These are phyloP conservation scores for Diatrype stigma DNA, from an alignment of 2,329 filamentous ascomycete genomes.

Conservation along the genomic window DNA sequence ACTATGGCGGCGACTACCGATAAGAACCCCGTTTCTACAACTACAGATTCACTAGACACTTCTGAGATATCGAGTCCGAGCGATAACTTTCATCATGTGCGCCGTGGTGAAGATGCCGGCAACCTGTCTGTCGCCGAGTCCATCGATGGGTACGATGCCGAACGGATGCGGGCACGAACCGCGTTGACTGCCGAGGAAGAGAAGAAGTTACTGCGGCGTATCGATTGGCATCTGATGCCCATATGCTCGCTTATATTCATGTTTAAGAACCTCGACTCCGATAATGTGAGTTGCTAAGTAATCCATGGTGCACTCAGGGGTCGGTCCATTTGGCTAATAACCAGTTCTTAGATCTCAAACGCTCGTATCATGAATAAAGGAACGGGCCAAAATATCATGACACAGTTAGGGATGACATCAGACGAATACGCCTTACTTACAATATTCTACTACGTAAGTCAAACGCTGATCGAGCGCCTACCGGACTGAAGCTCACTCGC, in stretches of 20 bases:
- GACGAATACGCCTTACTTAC: slow-evolving; percentile 37
- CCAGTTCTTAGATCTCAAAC: slow-evolving; percentile 29
- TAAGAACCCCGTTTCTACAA: slow-evolving; percentile 7
- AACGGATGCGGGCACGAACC: slow-evolving; percentile 23
- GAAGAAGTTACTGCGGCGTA: slow-evolving; percentile 37
- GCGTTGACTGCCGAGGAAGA: slow-evolving; percentile 37
- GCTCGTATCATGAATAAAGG: slow-evolving; percentile 40
- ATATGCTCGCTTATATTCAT: slow-evolving; percentile 37
- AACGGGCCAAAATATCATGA: slow-evolving; percentile 37
- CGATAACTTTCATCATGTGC: slow-evolving; percentile 15
- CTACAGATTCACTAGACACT: slow-evolving; percentile 7
- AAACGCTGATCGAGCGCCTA: no score
- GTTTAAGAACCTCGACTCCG: slow-evolving; percentile 35
- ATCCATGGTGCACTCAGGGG: no score
- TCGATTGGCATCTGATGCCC: slow-evolving; percentile 40
- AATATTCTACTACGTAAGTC: slow-evolving; percentile 34
- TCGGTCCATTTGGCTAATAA: neutral
- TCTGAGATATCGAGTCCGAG: slow-evolving; percentile 11
- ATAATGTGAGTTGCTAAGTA: slow-evolving; percentile 26
- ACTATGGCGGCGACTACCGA: slow-evolving; percentile 1
- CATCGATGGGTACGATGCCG: slow-evolving; percentile 28
- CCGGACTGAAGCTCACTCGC: neutral
- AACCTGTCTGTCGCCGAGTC: slow-evolving; percentile 10
- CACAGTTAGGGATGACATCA: slow-evolving; percentile 33
- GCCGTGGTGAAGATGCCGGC: slow-evolving; percentile 17